phyloP scores from a whole-genome alignment of 352 stramenopile genomes.

The Globisporangium cystogenes region DNA sequence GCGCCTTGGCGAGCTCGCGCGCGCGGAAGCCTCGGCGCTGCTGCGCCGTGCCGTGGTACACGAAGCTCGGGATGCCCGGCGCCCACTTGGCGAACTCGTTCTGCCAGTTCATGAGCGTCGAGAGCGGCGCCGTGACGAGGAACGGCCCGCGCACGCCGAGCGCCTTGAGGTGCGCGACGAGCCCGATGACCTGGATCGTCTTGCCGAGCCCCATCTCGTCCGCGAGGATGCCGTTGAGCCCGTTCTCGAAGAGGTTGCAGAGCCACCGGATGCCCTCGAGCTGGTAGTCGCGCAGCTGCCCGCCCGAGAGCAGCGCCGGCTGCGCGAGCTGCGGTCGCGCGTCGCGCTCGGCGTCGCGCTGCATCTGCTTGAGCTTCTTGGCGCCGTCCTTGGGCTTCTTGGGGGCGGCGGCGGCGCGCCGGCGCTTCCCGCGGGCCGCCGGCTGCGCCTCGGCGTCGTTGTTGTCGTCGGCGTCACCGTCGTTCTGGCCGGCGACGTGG shows the following conservation, averaged over 20 bases:
- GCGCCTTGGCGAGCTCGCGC: slow-evolving; percentile 43
- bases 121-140: slow-evolving; percentile 97
- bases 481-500: too few relatives aligned
- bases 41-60: slow-evolving; percentile 95
- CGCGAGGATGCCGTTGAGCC: slow-evolving; percentile 97
- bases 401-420: slow-evolving; percentile 15
- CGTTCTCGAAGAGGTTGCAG: slow-evolving; percentile 97
- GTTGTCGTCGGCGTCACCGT: slow-evolving; percentile 13
- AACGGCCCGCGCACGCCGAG: slow-evolving; percentile 92
- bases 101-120: slow-evolving; percentile 93
- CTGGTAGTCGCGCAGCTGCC: slow-evolving; percentile 97
- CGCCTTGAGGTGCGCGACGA: slow-evolving; percentile 81
- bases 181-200: slow-evolving; percentile 84
- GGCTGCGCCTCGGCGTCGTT: slow-evolving; percentile 7
- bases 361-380: slow-evolving; percentile 68
- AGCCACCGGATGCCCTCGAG: slow-evolving; percentile 96
- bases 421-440: slow-evolving; percentile 30
- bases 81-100: slow-evolving; percentile 95
- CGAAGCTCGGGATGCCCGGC: slow-evolving; percentile 93
- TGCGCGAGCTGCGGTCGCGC: slow-evolving; percentile 70
- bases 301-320: slow-evolving; percentile 94
- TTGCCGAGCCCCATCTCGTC: slow-evolving; percentile 95
- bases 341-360: slow-evolving; percentile 42
- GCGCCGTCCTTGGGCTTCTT: slow-evolving; percentile 39
- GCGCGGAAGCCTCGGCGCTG: slow-evolving; percentile 41